Evolutionary conservation across 441 rosid genomes (phyloP), one percentile per base, ranked within the genome.

Genomic region (Erodium texanum): DNA sequence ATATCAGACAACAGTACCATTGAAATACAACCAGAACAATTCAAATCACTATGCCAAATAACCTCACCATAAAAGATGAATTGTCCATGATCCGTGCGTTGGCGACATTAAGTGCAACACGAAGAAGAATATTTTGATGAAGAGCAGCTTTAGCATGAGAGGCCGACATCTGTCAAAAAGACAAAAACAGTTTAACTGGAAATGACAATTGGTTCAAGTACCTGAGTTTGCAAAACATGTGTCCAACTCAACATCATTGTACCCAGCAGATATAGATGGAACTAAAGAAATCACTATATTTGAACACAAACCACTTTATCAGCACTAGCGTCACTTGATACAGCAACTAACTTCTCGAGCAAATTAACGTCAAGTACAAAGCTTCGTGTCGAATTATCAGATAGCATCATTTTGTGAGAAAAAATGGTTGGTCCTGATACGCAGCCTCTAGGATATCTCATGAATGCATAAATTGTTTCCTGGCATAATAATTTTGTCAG

Each of bases 371-470:
- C 86, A 56, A 68, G 62, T 52, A 80, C 80, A 67, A 81, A 81
- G 59, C 80, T 81, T 64, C 70, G 77, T 63, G 80, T 75, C 69
- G 81, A 80, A 70, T 76, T 76, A 76, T 79, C 72, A 43, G 69
- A 73, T 70, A 68, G 79, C 77, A 66, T 69, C 64, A 75, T 71
- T 32, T 71, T 62, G 15, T 67, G 66, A 71, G 67, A 68, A 50
- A 75, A 69, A 70, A 81, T 75, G 71, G 76, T 62, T 48, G 83
- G 76, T 48, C 77, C 71, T 45, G 68, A 59, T 5, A 68, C 70
- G 70, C 74, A 70, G 27, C 81, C 77, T 76, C 96, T 79, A 54
- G 99, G 99, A 78, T 88, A 89, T 71, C 87, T 87, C 96, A 92
- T 86, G 70, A 94, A 87, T 45, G 87, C 79, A 77, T 83, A 79